Conservation (phyloP, 495 filamentous ascomycete species). For the Friedmanniomyces simplex region DNA sequence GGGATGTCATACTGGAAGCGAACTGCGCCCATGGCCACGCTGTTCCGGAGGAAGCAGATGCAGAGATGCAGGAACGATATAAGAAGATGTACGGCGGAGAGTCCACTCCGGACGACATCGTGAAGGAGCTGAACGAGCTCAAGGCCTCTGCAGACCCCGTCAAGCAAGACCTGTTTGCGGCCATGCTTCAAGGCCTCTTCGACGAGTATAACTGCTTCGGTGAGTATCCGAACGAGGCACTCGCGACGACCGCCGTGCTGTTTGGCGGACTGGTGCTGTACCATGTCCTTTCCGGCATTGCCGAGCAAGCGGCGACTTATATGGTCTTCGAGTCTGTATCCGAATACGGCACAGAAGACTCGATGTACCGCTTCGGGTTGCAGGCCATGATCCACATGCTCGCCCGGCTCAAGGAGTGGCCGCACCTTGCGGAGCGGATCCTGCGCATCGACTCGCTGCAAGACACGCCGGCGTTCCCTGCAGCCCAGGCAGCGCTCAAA, state of each 20-base stretch:
- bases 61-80: slow-evolving; percentile 91
- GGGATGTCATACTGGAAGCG: slow-evolving; percentile 64
- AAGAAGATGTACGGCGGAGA: slow-evolving; percentile 93
- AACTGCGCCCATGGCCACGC: slow-evolving; percentile 45
- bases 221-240: slow-evolving; percentile 84
- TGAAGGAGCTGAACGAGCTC: slow-evolving; percentile 69
- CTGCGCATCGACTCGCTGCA: slow-evolving; percentile 69
- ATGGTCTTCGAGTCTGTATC: slow-evolving; percentile 95
- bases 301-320: slow-evolving; percentile 78
- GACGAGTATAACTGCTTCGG: slow-evolving; percentile 94
- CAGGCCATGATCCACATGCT: slow-evolving; percentile 86
- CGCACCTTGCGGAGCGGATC: slow-evolving; percentile 73
- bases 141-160: slow-evolving; percentile 72
- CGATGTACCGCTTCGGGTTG: slow-evolving; percentile 98
- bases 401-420: slow-evolving; percentile 79
- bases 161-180: slow-evolving; percentile 90
- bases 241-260: slow-evolving; percentile 89
- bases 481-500: slow-evolving; percentile 65
- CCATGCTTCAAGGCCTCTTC: slow-evolving; percentile 96
- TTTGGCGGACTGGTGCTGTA: slow-evolving; percentile 95
- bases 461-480: slow-evolving; percentile 71
- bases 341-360: slow-evolving; percentile 64
- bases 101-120: slow-evolving; percentile 65
- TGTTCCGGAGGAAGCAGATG: slow-evolving; percentile 66
- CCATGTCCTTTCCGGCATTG: slow-evolving; percentile 77